phyloP scores from a whole-genome alignment of 2,329 filamentous ascomycete genomes.

The Pseudogymnoascus destructans region DNA sequence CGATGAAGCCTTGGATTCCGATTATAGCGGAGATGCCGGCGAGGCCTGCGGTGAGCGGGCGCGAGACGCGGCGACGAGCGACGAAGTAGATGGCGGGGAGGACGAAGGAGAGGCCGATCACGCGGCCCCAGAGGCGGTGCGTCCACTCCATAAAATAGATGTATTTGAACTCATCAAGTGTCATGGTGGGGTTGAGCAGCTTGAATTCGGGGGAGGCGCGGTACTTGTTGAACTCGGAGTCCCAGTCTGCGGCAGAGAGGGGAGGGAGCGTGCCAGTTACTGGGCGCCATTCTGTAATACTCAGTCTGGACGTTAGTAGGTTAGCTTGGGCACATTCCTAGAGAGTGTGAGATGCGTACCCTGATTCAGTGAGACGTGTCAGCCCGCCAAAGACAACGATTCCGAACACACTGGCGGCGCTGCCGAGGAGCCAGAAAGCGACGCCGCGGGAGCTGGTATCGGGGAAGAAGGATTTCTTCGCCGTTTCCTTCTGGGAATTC shows the following conservation, averaged over 20 bases:
- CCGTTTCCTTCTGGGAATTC: slow-evolving; percentile 10
- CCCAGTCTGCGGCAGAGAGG: slow-evolving; percentile 67
- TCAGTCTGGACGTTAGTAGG: slow-evolving; percentile 46
- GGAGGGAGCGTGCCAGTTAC: slow-evolving; percentile 88
- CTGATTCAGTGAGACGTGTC: slow-evolving; percentile 89
- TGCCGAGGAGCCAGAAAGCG: slow-evolving; percentile 85
- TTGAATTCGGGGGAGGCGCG: slow-evolving; percentile 84
- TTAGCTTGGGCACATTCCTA: slow-evolving; percentile 11
- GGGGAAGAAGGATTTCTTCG: slow-evolving; percentile 21
- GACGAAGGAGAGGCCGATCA: slow-evolving; percentile 82
- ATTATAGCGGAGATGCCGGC: slow-evolving; percentile 78
- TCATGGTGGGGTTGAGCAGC: slow-evolving; percentile 87
- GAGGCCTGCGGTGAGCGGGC: slow-evolving; percentile 63
- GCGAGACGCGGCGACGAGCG: slow-evolving; percentile 62
- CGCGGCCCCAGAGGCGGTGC: slow-evolving; percentile 84
- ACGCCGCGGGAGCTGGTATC: slow-evolving; percentile 61
- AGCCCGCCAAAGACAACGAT: slow-evolving; percentile 93
- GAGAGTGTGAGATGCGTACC: slow-evolving; percentile 40
- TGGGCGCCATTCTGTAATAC: slow-evolving; percentile 97
- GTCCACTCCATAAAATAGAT: slow-evolving; percentile 99
- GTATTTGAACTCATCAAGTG: slow-evolving; percentile 84
- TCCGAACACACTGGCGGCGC: slow-evolving; percentile 86
- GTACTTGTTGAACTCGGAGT: slow-evolving; percentile 87
- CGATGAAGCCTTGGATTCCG: slow-evolving; percentile 86
- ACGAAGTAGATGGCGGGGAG: slow-evolving; percentile 83